Base-by-base conservation (phyloP, 345 rosid species). In the Salix suchowensis region DNA sequence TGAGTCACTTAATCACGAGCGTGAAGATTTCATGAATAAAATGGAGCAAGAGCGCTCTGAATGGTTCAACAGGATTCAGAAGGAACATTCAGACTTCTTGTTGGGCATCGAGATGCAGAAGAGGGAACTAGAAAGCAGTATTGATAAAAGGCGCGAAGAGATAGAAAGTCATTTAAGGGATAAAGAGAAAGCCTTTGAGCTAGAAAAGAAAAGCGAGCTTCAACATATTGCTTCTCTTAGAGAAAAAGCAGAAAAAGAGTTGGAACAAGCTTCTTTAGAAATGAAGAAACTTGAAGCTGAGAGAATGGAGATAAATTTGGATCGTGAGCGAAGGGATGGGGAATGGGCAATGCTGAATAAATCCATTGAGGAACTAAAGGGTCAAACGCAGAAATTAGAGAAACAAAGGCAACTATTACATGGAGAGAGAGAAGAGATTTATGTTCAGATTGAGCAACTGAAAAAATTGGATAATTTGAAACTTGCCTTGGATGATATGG, bases 1-100 rank as follows among this genome's bases (percentile, higher is more conserved):
- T 66, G 96, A 91, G 72, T 82, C 82, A n/a, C 83, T 94, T 58
- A 90, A 91, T 76, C 80, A 48, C 23, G 99, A 96, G 84, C 81
- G 94, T 58, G 98, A 90, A 80, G 95, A 91, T n/a, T 92, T 92
- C 80, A 90, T 87, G 97, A 88, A 84, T 60, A 90, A 88, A 81
- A 91, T 91, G 92, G 87, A 74, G 52, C 87, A 80, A 62, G 99
- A 94, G 67, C 98, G 85, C 72, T 83, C 97, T 73, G 97, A 94
- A 77, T 92, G 89, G 94, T 89, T 90, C 86, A 90, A 79, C 83
- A 92, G 90, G 85, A 88, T 91, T 85, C 95, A 96, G 48, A 85
- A 88, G 23, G 97, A 96, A 80, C 97, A 97, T 48, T 88, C 90
- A 30, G 92, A 92, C 73, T 90, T 94, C 80, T 78, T 91, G 76